phyloP scores from a whole-genome alignment of 495 filamentous ascomycete species.

The Penicillium maclennaniae region DNA sequence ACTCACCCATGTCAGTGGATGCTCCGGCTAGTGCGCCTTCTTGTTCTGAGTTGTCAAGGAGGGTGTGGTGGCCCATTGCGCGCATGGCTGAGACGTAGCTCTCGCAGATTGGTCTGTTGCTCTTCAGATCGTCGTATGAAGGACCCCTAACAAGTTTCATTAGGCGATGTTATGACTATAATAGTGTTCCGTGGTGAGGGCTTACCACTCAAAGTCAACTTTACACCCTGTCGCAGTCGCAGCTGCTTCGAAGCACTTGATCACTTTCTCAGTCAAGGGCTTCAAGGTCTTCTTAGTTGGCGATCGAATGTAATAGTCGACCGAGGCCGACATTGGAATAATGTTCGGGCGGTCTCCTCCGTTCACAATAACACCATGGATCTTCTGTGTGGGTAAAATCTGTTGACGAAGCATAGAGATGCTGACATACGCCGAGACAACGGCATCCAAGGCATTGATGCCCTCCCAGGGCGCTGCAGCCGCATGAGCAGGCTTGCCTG shows the following conservation, averaged over 20 bases:
- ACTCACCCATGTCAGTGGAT: constrained; percentile 35
- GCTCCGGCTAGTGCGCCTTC: constrained; percentile 22
- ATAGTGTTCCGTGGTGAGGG: neutral
- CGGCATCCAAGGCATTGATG: constrained; percentile 62
- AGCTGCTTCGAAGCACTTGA: constrained; percentile 55
- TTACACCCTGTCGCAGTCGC: constrained; percentile 53
- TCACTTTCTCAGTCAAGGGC: constrained; percentile 45
- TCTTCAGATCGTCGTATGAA: constrained; percentile 51
- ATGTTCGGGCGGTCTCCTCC: constrained; percentile 49
- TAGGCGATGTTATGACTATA: neutral
- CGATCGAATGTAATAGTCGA: constrained; percentile 56
- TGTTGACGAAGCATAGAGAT: constrained; percentile 60
- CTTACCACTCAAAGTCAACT: constrained; percentile 41
- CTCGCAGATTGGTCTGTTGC: constrained; percentile 45
- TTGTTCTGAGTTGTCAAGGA: constrained; percentile 40
- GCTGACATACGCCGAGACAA: constrained; percentile 57
- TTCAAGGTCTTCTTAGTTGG: constrained; percentile 39
- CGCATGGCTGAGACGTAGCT: constrained; percentile 50
- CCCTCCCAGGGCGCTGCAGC: constrained; percentile 60
- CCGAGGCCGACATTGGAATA: constrained; percentile 48
- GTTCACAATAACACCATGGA: constrained; percentile 41
- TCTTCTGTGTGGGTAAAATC: constrained; percentile 41
- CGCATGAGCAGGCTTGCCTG: constrained; percentile 50
- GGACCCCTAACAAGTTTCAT: constrained; percentile 25
- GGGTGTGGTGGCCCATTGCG: constrained; percentile 36